These are phyloP conservation scores for Metschnikowia aberdeeniae DNA, from an alignment of 805 yeast genomes.

Conservation along the genomic window DNA sequence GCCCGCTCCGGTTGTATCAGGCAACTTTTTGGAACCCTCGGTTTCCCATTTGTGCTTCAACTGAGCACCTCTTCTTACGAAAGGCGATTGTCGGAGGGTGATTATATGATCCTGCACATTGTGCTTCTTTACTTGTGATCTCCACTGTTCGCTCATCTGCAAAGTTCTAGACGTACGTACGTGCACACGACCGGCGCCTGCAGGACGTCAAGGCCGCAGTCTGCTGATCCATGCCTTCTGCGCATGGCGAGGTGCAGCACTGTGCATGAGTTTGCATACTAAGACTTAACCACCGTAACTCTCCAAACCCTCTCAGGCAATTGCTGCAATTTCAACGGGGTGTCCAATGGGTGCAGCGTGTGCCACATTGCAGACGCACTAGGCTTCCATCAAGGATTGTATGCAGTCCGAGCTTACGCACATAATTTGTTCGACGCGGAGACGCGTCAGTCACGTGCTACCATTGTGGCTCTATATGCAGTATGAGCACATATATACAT, in stretches of 20 bases:
- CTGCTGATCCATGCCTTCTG: constrained; percentile 1
- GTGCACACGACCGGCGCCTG: constrained; percentile 1
- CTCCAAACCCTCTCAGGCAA: no score
- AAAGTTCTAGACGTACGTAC: neutral
- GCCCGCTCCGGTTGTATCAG: no score
- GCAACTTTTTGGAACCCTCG: no score
- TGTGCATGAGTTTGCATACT: neutral
- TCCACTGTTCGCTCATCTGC: no score
- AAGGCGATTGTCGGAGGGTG: no score
- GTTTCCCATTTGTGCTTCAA: no score
- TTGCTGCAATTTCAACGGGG: no score
- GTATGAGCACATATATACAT: neutral
- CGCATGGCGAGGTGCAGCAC: constrained; percentile 1
- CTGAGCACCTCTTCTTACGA: no score
- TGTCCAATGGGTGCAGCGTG: no score
- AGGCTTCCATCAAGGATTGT: neutral
- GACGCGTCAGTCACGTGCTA: neutral
- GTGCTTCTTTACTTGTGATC: no score
- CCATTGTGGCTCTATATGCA: neutral
- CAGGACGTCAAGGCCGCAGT: neutral
- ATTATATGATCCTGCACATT: no score
- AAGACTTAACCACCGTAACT: no score
- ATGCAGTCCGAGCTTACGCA: neutral
- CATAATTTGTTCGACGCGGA: neutral
- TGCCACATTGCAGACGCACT: neutral